phyloP scores from a whole-genome alignment of 139 green algal genomes.

The Asterochloris sp. region DNA sequence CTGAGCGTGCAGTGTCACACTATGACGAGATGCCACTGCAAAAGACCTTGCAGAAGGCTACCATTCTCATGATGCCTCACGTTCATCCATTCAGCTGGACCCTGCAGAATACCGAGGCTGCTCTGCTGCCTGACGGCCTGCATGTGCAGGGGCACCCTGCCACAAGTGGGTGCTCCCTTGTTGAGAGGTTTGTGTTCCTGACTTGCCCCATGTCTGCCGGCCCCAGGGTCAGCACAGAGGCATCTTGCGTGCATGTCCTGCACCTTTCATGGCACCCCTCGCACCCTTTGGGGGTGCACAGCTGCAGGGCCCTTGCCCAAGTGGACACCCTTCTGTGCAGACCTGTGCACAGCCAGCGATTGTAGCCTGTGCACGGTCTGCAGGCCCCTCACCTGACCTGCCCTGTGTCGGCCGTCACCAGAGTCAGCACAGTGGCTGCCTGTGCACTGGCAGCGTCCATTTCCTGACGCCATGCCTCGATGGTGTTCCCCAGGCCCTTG shows the following conservation, averaged over 20 bases:
- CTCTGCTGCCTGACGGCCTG: too few species aligned
- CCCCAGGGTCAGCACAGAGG: not conserved
- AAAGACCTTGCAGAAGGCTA: too few species aligned
- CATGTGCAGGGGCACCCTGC: too few species aligned
- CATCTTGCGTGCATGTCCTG: not conserved
- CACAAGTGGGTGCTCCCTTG: too few species aligned
- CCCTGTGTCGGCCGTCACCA: not conserved
- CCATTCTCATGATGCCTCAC: too few species aligned
- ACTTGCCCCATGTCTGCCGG: too few species aligned
- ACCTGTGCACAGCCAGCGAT: not conserved
- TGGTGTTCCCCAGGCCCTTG: constrained; percentile 9
- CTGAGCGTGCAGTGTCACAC: too few species aligned
- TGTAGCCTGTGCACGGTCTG: not conserved
- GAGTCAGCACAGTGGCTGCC: constrained; percentile 9
- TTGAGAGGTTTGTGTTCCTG: too few species aligned
- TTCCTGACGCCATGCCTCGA: constrained; percentile 13
- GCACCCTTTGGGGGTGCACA: not conserved
- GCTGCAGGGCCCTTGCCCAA: not conserved
- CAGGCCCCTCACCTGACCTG: not conserved
- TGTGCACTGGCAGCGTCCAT: constrained; percentile 12
- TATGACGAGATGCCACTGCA: too few species aligned
- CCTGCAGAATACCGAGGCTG: too few species aligned
- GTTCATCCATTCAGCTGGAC: too few species aligned
- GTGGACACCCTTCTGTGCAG: not conserved
- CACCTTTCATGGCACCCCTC: not conserved